A percentile compares a stretch with the other conserved stretches of the same genome.
Evolutionary conservation across 2,329 filamentous ascomycete genomes (phyloP).

Genomic region (Biscogniauxia sp.): DNA sequence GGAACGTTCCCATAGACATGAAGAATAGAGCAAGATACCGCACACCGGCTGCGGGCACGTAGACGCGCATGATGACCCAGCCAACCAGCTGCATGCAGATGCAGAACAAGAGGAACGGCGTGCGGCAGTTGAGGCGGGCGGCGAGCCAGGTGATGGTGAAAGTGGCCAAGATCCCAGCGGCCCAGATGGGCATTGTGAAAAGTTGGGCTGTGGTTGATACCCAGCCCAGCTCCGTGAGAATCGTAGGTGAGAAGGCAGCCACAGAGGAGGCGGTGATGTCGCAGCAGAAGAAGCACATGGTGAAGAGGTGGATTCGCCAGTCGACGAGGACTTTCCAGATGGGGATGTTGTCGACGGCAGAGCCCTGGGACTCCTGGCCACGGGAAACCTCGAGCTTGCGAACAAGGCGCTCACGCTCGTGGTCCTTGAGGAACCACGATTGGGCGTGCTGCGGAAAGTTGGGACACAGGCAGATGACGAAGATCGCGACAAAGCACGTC

Average conservation of each 20-base stretch:
- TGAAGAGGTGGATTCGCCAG: constrained; percentile 31
- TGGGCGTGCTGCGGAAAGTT: constrained; percentile 30
- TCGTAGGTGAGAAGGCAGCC: constrained; percentile 27
- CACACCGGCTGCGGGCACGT: constrained; percentile 22
- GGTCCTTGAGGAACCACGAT: constrained; percentile 25
- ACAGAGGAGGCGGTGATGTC: constrained; percentile 29
- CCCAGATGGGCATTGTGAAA: constrained; percentile 32
- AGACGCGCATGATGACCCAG: constrained; percentile 29
- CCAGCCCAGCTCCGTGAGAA: constrained; percentile 28
- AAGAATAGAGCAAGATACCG: constrained; percentile 30
- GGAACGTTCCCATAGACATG: constrained; percentile 29
- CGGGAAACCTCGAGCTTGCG: constrained; percentile 23
- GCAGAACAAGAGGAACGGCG: constrained; percentile 25
- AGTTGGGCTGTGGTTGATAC: constrained; percentile 24
- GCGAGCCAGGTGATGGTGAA: constrained; percentile 25
- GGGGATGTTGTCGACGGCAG: constrained; percentile 21
- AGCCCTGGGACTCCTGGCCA: constrained; percentile 24
- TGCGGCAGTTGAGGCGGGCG: constrained; percentile 20
- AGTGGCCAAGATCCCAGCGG: constrained; percentile 23
- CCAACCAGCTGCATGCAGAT: constrained; percentile 26
- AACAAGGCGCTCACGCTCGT: constrained; percentile 25
- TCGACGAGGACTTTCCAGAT: constrained; percentile 27
- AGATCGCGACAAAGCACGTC: constrained; percentile 19
- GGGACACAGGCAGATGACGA: constrained; percentile 24
- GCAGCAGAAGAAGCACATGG: constrained; percentile 31